A percentile compares a stretch with the other conserved stretches of the same genome.
Conservation (phyloP, 164 flowering plant species). For the Vitis amurensis region DNA sequence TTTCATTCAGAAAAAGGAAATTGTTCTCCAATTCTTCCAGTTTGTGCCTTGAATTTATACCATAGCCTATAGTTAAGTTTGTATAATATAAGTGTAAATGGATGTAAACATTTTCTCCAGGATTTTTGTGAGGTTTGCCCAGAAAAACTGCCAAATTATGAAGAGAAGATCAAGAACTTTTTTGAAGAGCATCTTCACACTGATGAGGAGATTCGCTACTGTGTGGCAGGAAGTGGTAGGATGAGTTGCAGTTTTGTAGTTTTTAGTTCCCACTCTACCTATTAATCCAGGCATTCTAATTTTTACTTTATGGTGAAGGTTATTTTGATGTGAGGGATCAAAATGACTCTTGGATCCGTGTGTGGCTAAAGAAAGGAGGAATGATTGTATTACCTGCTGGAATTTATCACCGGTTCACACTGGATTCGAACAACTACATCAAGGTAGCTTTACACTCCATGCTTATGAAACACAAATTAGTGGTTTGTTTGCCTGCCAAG, state of each 20-base stretch:
- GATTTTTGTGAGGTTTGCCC: conserved; percentile 92
- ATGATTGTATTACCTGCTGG: conserved; percentile 97
- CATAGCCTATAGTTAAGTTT: too few species aligned
- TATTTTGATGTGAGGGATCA: conserved; percentile 92
- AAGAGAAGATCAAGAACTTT: conserved; percentile 87
- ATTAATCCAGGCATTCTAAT: background rate
- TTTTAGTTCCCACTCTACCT: background rate
- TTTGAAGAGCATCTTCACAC: conserved; percentile 98
- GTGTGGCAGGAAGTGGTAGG: conserved; percentile 95
- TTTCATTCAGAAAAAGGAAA: background rate
- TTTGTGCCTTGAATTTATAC: too few species aligned
- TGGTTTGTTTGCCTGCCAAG: too few species aligned
- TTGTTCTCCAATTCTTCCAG: too few species aligned
- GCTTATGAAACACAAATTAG: background rate
- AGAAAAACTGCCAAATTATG: conserved; percentile 92
- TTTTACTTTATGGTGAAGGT: conserved; percentile 43
- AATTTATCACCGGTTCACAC: conserved; percentile 91
- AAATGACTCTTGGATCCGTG: conserved; percentile 85
- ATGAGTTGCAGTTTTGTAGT: background rate
- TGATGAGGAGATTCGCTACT: conserved; percentile 97
- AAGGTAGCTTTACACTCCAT: conserved; percentile 51
- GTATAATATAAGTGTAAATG: background rate
- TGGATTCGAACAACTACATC: conserved; percentile 90
- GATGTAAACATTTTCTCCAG: conserved; percentile 31
- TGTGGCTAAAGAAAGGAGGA: conserved; percentile 91